Evolutionary conservation across 2,329 filamentous ascomycete genomes (phyloP).

Genomic region (Cordyceps militaris): DNA sequence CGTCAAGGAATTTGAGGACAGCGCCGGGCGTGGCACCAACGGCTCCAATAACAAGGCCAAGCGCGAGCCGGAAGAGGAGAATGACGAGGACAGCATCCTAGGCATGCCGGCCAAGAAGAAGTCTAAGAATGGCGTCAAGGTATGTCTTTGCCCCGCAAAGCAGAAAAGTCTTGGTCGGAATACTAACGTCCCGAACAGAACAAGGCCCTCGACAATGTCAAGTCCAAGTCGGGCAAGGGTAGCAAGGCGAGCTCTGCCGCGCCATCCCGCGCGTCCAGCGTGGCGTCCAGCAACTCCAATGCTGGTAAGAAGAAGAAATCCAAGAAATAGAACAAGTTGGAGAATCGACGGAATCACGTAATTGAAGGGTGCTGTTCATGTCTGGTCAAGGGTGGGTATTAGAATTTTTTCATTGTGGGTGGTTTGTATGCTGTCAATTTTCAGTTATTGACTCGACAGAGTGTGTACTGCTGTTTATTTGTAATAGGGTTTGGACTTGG

Average conservation of each 20-base stretch:
- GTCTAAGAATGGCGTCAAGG: slow-evolving; percentile 81
- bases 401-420: neutral
- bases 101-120: slow-evolving; percentile 93
- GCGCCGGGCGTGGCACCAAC: slow-evolving; percentile 49
- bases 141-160: slow-evolving; percentile 34
- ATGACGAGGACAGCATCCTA: slow-evolving; percentile 74
- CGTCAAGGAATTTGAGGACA: slow-evolving; percentile 84
- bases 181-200: slow-evolving; percentile 51
- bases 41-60: slow-evolving; percentile 63
- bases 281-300: slow-evolving; percentile 63
- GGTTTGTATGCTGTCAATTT: neutral
- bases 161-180: neutral
- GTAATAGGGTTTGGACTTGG: neutral
- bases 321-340: slow-evolving; percentile 10
- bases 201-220: slow-evolving; percentile 85
- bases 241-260: slow-evolving; percentile 70
- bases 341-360: neutral
- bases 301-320: slow-evolving; percentile 12
- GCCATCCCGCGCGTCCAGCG: slow-evolving; percentile 81
- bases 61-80: slow-evolving; percentile 71
- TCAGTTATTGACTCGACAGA: neutral
- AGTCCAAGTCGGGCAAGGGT: slow-evolving; percentile 63
- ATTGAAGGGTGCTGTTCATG: neutral
- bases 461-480: neutral
- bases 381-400: neutral